phyloP scores from a whole-genome alignment of 306 rosid genomes.

The Cucurbita maxima region DNA sequence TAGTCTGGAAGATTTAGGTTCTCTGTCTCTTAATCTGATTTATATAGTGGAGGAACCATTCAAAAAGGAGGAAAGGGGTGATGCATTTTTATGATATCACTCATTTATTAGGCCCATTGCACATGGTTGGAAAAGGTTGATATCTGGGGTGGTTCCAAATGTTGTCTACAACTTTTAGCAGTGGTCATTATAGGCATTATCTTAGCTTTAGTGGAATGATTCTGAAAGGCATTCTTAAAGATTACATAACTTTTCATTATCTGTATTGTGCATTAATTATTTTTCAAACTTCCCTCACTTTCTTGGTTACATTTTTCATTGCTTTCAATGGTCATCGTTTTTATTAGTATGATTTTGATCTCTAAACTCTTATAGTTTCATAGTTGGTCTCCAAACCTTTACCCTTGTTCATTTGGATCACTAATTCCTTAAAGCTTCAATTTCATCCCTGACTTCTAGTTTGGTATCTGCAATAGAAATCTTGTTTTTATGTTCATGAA shows the following conservation, averaged over 20 bases:
- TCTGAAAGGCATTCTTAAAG: neutral
- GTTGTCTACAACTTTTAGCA: neutral
- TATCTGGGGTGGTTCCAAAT: neutral
- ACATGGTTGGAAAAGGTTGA: neutral
- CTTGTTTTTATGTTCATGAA: neutral
- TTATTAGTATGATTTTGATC: neutral
- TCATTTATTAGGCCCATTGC: neutral
- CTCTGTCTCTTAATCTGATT: neutral
- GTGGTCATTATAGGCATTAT: neutral
- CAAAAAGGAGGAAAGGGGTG: neutral
- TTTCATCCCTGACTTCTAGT: neutral
- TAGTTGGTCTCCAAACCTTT: neutral
- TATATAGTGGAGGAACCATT: neutral
- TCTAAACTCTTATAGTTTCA: neutral
- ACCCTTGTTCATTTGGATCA: neutral
- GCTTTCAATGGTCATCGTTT: neutral
- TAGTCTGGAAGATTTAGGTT: neutral
- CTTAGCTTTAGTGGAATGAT: neutral
- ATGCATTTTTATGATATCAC: neutral
- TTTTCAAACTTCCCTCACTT: neutral
- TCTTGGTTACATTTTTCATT: neutral
- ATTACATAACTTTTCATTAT: neutral
- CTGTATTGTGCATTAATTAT: neutral
- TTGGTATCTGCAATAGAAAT: neutral
- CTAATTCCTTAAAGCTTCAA: neutral